Base-by-base conservation (phyloP, 2,329 filamentous ascomycete genomes). In the Ramularia collo-cygni region DNA sequence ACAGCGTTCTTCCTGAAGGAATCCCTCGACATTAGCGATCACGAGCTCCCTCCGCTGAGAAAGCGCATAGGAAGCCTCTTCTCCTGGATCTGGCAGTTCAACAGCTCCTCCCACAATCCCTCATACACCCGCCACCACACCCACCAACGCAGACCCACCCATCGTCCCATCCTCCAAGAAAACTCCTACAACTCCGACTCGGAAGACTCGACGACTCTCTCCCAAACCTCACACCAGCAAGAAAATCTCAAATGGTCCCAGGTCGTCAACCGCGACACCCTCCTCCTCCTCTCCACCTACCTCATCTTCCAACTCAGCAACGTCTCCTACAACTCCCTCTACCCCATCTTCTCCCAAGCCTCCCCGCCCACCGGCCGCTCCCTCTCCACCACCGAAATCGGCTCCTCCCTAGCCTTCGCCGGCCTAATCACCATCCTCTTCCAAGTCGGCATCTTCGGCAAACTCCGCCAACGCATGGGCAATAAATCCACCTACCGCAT, bases 231-330 rank as follows among this genome's bases (percentile, higher is more conserved):
- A 8, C 65, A 67, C 8, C 60, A 62, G 6, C 28, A 62, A 61
- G 28, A 56, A 47, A 41, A 27, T 34, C 64, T 81, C 8, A 69
- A 69, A 1, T 68, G 66, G 16, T 75, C 75, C 27, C 70, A 78
- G 36, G 65, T 95, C 2, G 72, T 90, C 36, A 94, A 85, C 55
- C 75, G 80, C 42, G 88, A 92, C 43, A 95, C 88, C 0, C 61
- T 95, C 9, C 69, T 93, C 2, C 74, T 98, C 0, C 75, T 98
- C 4, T 61, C 77, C 37, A 93, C 89, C 0, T 96, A 95, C 57
- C 76, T 95, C 30, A 82, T 96, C 35, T 98, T 96, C 59, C 89
- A 95, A 56, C 73, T 98, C 4, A 81, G 85, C 45, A 96, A 96
- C 62, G 87, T 95, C 50, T 88, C 87, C 3, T 98, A 89, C 73